Base-by-base conservation (phyloP, 2,329 filamentous ascomycete genomes). In the Phyllosticta capitalensis region DNA sequence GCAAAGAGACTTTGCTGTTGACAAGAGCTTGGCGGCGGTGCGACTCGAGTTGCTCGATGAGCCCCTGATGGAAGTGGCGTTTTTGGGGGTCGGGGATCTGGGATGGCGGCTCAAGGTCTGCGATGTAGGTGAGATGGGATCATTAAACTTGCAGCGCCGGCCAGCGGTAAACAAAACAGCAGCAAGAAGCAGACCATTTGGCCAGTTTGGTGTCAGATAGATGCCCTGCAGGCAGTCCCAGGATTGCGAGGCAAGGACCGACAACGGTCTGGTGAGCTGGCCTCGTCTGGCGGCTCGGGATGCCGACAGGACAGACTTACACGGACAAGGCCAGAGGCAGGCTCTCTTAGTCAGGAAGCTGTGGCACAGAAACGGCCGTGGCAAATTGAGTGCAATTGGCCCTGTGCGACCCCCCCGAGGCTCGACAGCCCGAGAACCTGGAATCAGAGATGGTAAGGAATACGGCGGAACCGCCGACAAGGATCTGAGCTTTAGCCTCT, bases 341-440 rank as follows among this genome's bases (percentile, higher is more conserved):
- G 30, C 10, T 14, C 30, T 38, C 30, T 38, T 38, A 38, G 30
- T 38, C 20, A 52, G 51, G 24, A 22, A 30, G 14, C 19, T 38
- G 33, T 58, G 33, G 38, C 56, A 58, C 56, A 58, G 54, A 53
- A 58, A 58, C 56, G 56, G 45, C 56, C 51, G 20, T 49, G 51
- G 56, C 56, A 54, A 58, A 54, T 58, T 58, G 30, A 26, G 56
- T 45, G 56, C 51, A 49, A 20, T 28, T 52, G 56, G 54, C 54
- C 22, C 48, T 21, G 48, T 21, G 22, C 53, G 56, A 26, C 56
- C 28, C 38, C 17, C 52, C 24, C 56, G 21, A 55, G 20, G 53
- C 33, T 30, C 17, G n/a, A 19, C 19, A 33, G 30, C 51, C 21
- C 17, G 17, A 24, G 33, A 48, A 58, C 51, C 49, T 57, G 56